phyloP scores from a whole-genome alignment of 352 stramenopile genomes.

The Pythium coloratum region DNA sequence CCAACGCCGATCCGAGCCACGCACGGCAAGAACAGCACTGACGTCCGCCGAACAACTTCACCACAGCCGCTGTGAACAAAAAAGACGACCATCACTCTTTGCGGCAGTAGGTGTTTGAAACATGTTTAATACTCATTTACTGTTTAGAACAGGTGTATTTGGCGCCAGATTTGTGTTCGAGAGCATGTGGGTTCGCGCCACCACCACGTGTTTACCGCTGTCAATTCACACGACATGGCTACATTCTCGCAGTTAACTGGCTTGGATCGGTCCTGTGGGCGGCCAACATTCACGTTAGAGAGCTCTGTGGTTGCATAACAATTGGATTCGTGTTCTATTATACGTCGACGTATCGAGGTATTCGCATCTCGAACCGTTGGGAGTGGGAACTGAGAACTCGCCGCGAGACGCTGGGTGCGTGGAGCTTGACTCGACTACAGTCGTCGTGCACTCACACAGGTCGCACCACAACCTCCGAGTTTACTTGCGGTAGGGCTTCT shows the following conservation, averaged over 20 bases:
- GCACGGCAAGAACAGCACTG: conserved; percentile 23
- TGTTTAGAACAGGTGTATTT: neutral
- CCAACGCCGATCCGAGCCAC: neutral
- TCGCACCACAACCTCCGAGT: neutral
- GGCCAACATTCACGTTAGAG: no score
- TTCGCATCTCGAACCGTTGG: neutral
- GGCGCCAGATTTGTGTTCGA: neutral
- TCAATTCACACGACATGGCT: conserved; percentile 5
- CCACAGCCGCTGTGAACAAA: neutral
- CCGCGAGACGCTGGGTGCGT: neutral
- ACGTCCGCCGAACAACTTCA: neutral
- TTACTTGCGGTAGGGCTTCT: neutral
- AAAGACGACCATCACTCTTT: conserved; percentile 23
- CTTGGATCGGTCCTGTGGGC: no score
- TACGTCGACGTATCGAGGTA: neutral
- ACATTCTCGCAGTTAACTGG: neutral
- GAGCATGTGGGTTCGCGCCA: neutral
- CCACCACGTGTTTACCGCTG: neutral
- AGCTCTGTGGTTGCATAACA: neutral
- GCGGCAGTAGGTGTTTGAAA: neutral
- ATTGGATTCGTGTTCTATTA: neutral
- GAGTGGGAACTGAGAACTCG: neutral
- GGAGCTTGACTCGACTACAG: neutral
- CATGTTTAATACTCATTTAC: neutral
- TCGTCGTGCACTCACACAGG: neutral